Percentiles rank a stretch among this genome's conserved stretches.
Evolutionary conservation across 306 rosid species (phyloP).

Genomic region (Geum urbanum): DNA sequence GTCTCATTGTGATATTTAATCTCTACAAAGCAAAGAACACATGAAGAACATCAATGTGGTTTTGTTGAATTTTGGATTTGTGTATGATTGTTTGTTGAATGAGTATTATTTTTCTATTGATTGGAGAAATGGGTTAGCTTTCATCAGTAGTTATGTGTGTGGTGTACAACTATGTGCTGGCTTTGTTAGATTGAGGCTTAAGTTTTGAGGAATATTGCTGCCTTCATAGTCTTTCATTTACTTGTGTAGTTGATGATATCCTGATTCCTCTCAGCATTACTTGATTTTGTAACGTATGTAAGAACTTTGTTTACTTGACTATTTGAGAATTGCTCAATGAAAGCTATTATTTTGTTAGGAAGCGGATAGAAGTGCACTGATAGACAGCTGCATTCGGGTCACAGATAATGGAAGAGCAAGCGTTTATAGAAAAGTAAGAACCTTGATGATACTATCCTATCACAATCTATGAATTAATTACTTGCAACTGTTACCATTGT

Average conservation of each 20-base stretch:
- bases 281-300: slow-evolving; percentile 1
- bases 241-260: not conserved
- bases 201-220: not conserved
- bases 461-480: not conserved
- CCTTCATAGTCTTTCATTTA: not conserved
- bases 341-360: slow-evolving; percentile 44
- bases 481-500: not conserved
- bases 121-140: not conserved
- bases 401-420: slow-evolving; percentile 79
- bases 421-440: slow-evolving; percentile 53
- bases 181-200: slow-evolving; percentile 1
- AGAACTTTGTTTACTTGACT: slow-evolving; percentile 2
- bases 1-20: not conserved
- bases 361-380: slow-evolving; percentile 70
- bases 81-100: not conserved
- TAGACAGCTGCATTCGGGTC: slow-evolving; percentile 65
- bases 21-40: not conserved
- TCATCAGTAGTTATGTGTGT: not conserved
- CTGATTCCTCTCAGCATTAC: slow-evolving; percentile 11
- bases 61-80: not conserved
- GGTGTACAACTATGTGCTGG: not conserved
- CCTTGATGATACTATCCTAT: not conserved
- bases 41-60: not conserved
- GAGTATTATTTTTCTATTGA: not conserved
- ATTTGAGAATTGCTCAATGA: slow-evolving; percentile 10